Evolutionary conservation across 352 stramenopile species (phyloP), one percentile per base, ranked within the genome.

Genomic region (Pythium sukuiense): DNA sequence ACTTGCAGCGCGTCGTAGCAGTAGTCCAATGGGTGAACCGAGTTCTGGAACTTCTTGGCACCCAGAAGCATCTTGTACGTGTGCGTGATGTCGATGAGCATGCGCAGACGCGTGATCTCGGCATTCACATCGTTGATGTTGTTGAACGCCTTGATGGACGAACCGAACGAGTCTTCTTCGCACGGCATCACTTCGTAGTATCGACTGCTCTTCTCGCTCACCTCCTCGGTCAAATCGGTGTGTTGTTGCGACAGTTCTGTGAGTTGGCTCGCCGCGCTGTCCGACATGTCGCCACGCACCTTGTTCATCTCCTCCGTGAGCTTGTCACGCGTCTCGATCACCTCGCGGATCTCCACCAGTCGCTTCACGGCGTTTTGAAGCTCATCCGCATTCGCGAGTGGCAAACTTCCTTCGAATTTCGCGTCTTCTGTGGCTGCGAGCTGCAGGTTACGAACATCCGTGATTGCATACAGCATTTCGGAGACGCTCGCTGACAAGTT

Each of bases 181-280:
- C 78, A 87, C 20, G 85, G 85, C 76, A 93, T 91, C 11, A 91
- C 69, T 61, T 93, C 85, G 62, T 90, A 92, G 65, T 93, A 93
- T 16, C 85, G 79, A 43, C 81, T 90, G 52, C 79, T 89, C 61
- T 76, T 79, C 43, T 90, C 83, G 46, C 83, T 91, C 52, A 93
- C 76, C 7, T 77, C 73, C 64, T 93, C 85, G 0, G 75, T 92
- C 29, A 89, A 67, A 0, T 70, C 65, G 6, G 71, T 72, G 55
- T 91, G 80, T 37, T 77, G 68, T 7, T 79, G 74, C 11, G 83
- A 80, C 3, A 89, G 66, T 3, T 84, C 69, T 7, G 74, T 67
- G 16, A 89, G 77, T 16, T 76, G 73, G 0, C 57, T 74, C 0
- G 72, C 55, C 8, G 71, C 76, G 9, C 77, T 76, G 9, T 89